Base-by-base conservation (phyloP, 495 filamentous ascomycete species). In the Podospora sp. region DNA sequence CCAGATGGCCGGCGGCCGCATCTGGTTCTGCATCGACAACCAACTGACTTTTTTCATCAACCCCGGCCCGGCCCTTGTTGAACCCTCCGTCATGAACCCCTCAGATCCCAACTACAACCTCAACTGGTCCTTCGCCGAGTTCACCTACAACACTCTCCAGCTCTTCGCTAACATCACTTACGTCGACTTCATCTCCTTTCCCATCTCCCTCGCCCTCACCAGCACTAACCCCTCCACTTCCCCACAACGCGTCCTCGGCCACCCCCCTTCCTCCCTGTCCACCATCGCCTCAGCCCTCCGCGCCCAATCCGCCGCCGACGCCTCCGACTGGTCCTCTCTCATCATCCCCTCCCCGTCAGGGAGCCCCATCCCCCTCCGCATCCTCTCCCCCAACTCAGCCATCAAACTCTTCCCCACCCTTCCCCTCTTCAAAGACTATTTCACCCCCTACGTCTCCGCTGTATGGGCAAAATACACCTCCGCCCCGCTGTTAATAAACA, bases 151-250 rank as follows among this genome's bases (percentile, higher is more conserved):
- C 75, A 72, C 72, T 57, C 63, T 76, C 21, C 86, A 92, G 76
- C 81, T 92, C 3, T 93, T 89, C 72, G 89, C 85, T 59, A 93
- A 93, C 71, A 90, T 92, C 70, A 85, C 81, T 62, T 89, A 89
- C 69, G 91, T 93, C 49, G 91, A 93, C 78, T 92, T 92, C 71
- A 85, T 91, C 50, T 79, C 81, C 66, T 68, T 91, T 11, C 90
- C 90, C 11, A 85, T 92, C 60, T 83, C 87, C 7, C 78, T 93
- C 49, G 76, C 82, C 29, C 81, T 93, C 6, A 81, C 78, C 36
- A 86, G 84, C 69, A 78, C 81, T 2, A 75, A 80, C 9, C 85
- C 56, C 16, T 29, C 21, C 8, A 85, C n/a, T 57, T 65, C 2
- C 80, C 75, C 1, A 20, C 83, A 89, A 68, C 76, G 79, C 27